Evolutionary conservation across 106 monocot genomes (phyloP).

Genomic region (Acorus calamus): DNA sequence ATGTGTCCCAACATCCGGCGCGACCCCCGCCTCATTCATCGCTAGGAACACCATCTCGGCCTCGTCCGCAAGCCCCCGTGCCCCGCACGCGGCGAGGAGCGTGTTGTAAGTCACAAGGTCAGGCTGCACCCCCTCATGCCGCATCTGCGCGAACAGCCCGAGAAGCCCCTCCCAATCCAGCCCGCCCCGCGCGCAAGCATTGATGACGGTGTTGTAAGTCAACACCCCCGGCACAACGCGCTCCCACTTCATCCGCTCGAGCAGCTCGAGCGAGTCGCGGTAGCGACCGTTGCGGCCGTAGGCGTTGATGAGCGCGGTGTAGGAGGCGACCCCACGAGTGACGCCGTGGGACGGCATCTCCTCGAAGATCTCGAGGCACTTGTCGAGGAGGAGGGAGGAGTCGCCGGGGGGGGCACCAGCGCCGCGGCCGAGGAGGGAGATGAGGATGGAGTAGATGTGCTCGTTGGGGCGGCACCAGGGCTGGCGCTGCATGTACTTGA

Average conservation of each 20-base stretch:
- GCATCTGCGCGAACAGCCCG: conserved; percentile 82
- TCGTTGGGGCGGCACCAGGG: conserved; percentile 93
- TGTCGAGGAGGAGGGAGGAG: conserved; percentile 34
- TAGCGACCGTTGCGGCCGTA: conserved; percentile 68
- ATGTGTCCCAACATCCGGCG: conserved; percentile 56
- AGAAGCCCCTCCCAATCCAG: conserved; percentile 62
- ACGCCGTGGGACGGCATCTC: conserved; percentile 59
- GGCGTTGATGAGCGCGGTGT: conserved; percentile 76
- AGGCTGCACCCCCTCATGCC: conserved; percentile 72
- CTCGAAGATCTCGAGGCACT: conserved; percentile 67
- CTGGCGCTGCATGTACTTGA: conserved; percentile 98
- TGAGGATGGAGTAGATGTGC: conserved; percentile 87
- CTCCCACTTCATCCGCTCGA: conserved; percentile 66
- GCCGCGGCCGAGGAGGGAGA: conserved; percentile 74
- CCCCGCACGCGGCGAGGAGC: conserved; percentile 63
- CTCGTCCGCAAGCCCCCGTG: conserved; percentile 50
- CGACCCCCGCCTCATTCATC: conserved; percentile 76
- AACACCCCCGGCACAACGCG: conserved; percentile 52
- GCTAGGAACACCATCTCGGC: conserved; percentile 70
- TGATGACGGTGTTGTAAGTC: conserved; percentile 83
- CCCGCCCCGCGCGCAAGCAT: conserved; percentile 49
- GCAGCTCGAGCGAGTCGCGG: conserved; percentile 35
- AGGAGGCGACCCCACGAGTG: conserved; percentile 64
- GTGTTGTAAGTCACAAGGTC: conserved; percentile 94
- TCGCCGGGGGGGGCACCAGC: neutral